Evolutionary conservation across 2,329 filamentous ascomycete genomes (phyloP).

Genomic region (Pyrenophora teres): DNA sequence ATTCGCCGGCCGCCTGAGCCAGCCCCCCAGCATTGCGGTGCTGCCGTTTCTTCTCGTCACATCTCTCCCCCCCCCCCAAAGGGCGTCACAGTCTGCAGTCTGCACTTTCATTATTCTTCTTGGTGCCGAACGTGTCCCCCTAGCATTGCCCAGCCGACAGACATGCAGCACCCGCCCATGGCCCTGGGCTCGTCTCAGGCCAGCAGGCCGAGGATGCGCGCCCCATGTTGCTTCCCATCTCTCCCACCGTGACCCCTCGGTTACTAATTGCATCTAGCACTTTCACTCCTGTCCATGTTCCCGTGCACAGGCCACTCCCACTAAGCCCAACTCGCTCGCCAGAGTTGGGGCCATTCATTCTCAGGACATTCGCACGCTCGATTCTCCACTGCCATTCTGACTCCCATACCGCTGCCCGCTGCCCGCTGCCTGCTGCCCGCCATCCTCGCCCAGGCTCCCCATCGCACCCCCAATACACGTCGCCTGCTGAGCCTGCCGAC

Average conservation of each 20-base stretch:
- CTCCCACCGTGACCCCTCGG: conserved; percentile 10
- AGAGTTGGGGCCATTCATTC: conserved; percentile 20
- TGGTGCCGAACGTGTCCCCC: not conserved
- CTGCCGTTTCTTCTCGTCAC: conserved; percentile 15
- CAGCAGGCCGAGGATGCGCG: no score
- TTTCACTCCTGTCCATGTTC: conserved; percentile 15
- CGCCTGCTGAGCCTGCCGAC: conserved; percentile 24
- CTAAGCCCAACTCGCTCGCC: conserved; percentile 18
- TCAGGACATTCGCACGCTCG: conserved; percentile 24
- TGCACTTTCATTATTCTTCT: conserved; percentile 2
- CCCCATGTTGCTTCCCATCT: no score
- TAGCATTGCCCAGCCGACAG: not conserved
- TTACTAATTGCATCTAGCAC: conserved; percentile 23
- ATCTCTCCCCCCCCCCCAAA: conserved; percentile 11
- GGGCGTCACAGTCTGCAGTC: conserved; percentile 4
- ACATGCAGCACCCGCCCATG: not conserved
- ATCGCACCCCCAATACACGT: conserved; percentile 15
- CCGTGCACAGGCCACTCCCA: conserved; percentile 5
- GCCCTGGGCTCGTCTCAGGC: no score
- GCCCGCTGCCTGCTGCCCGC: conserved; percentile 10
- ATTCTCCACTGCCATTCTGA: conserved; percentile 29
- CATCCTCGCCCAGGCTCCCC: conserved; percentile 18
- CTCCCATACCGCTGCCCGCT: conserved; percentile 27
- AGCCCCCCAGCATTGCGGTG: conserved; percentile 7
- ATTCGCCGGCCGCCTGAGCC: conserved; percentile 4